Percentiles rank a stretch among this genome's conserved stretches.
Conservation (phyloP, 2,329 filamentous ascomycete species). For the Paraphaeosphaeria sporulosa region DNA sequence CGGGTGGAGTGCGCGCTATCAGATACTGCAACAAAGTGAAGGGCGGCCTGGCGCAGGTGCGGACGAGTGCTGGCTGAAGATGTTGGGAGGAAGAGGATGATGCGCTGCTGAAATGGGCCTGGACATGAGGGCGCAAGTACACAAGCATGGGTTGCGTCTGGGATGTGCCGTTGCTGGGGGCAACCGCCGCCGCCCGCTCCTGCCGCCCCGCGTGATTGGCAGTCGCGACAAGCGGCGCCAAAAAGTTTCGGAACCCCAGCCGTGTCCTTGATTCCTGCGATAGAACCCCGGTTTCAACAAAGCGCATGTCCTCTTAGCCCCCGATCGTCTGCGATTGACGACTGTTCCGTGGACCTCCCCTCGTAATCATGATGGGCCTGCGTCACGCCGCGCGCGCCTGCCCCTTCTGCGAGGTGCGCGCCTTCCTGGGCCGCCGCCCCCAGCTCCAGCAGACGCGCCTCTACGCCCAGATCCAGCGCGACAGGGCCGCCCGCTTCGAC, state of each 20-base stretch:
- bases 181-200: slow-evolving; percentile 7
- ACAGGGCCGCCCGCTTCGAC: slow-evolving; percentile 23
- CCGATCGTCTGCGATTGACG: neutral
- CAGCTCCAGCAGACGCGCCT: slow-evolving; percentile 45
- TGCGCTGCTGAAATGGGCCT: slow-evolving; percentile 31
- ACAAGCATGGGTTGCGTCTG: slow-evolving; percentile 31
- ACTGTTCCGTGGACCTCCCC: neutral
- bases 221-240: slow-evolving; percentile 9
- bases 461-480: slow-evolving; percentile 42
- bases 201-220: slow-evolving; percentile 17
- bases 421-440: slow-evolving; percentile 25
- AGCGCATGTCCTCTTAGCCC: neutral
- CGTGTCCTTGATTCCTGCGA: slow-evolving; percentile 1
- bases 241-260: slow-evolving; percentile 12
- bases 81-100: slow-evolving; percentile 36
- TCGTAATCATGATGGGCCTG: slow-evolving; percentile 38
- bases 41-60: slow-evolving; percentile 33
- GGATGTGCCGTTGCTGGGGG: slow-evolving; percentile 28
- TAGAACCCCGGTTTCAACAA: neutral
- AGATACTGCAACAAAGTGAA: slow-evolving; percentile 35
- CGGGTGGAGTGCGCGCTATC: slow-evolving; percentile 24
- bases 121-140: slow-evolving; percentile 33
- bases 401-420: slow-evolving; percentile 53
- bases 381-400: slow-evolving; percentile 44
- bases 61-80: slow-evolving; percentile 26